Conservation (phyloP, 805 yeast species). For the Teunomyces barrocoloradensis region DNA sequence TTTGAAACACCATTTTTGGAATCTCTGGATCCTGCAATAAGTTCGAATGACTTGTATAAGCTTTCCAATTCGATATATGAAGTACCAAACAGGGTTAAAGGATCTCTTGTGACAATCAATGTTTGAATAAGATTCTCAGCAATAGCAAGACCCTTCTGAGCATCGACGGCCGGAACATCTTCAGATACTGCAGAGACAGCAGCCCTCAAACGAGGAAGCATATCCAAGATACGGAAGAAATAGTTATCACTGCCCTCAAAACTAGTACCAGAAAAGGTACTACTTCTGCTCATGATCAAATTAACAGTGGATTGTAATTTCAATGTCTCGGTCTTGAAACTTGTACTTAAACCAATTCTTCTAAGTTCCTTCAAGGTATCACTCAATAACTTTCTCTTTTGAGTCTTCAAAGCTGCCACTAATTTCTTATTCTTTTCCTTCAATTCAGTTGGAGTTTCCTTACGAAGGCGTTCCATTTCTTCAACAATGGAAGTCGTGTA, state of each 20-base stretch:
- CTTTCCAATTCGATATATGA: constrained; percentile 9
- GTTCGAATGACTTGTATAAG: constrained; percentile 13
- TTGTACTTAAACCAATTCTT: constrained; percentile 71
- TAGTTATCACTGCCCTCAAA: constrained; percentile 46
- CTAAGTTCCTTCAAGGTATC: constrained; percentile 72
- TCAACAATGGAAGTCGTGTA: constrained; percentile 53
- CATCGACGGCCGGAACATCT: constrained; percentile 73
- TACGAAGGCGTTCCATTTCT: constrained; percentile 60
- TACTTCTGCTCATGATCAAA: constrained; percentile 54
- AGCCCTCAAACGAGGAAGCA: constrained; percentile 75
- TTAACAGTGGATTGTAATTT: constrained; percentile 62
- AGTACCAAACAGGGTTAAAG: constrained; percentile 36
- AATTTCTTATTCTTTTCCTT: constrained; percentile 73
- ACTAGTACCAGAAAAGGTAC: constrained; percentile 37
- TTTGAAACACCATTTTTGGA: constrained; percentile 9
- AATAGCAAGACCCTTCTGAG: constrained; percentile 73
- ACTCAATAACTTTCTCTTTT: constrained; percentile 75
- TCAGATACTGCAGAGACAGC: constrained; percentile 58
- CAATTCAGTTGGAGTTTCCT: constrained; percentile 72
- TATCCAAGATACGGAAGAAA: constrained; percentile 70
- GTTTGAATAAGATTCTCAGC: constrained; percentile 67
- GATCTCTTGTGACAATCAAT: constrained; percentile 52
- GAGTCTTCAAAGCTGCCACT: constrained; percentile 70
- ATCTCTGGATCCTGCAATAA: constrained; percentile 12
- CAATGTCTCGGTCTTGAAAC: constrained; percentile 63